A percentile compares a stretch with the other conserved stretches of the same genome.
Conservation (phyloP, 2,329 filamentous ascomycete species). For the Venturia aucupariae region DNA sequence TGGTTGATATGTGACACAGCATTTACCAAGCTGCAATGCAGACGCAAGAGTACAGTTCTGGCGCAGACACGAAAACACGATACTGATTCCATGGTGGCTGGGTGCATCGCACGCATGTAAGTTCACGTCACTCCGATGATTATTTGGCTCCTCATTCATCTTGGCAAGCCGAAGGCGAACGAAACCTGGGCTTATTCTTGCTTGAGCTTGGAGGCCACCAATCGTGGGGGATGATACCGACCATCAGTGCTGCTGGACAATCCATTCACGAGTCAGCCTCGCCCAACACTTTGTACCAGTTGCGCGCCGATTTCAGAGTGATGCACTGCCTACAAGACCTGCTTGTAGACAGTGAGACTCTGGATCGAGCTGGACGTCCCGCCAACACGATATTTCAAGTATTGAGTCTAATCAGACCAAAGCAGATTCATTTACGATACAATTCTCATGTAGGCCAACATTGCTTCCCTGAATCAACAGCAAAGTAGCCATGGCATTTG, state of each 20-base stretch:
- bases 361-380: background rate
- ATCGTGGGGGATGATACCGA: background rate
- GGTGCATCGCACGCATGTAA: slow-evolving; percentile 1
- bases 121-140: background rate
- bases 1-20: slow-evolving; percentile 34
- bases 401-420: background rate
- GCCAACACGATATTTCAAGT: background rate
- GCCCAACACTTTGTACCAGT: background rate
- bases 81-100: background rate
- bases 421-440: background rate
- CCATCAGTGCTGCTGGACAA: background rate
- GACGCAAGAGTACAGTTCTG: background rate
- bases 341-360: background rate
- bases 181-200: too few relatives aligned
- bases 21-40: background rate
- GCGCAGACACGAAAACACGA: background rate
- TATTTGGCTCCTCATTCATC: background rate
- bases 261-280: background rate
- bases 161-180: background rate
- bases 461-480: background rate
- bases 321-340: background rate
- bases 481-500: background rate
- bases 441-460: background rate
- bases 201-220: background rate
- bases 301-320: background rate